phyloP scores from a whole-genome alignment of 2,329 filamentous ascomycete species.

The Paecilomyces fulvus region DNA sequence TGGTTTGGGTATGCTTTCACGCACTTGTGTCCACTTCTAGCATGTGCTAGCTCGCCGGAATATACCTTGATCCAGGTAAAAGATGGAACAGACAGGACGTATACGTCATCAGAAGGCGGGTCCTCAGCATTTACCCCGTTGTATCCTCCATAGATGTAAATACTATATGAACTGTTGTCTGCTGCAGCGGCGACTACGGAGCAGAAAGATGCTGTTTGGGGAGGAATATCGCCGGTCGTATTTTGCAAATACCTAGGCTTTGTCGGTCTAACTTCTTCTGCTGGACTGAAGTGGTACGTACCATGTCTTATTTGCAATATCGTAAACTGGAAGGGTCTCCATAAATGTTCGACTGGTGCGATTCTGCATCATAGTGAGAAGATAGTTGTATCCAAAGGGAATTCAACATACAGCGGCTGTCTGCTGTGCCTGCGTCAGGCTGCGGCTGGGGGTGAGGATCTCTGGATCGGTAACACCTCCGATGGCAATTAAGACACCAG shows the following conservation, averaged over 20 bases:
- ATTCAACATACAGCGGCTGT: conserved; percentile 10
- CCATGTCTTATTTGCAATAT: conserved; percentile 22
- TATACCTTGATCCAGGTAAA: conserved; percentile 24
- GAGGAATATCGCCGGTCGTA: conserved; percentile 29
- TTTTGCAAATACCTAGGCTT: conserved; percentile 32
- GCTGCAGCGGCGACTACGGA: conserved; percentile 30
- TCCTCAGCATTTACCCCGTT: conserved; percentile 11
- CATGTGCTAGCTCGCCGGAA: conserved; percentile 11
- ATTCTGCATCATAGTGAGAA: conserved; percentile 6
- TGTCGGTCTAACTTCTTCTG: conserved; percentile 1
- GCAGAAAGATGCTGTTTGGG: conserved; percentile 31
- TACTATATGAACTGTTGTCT: conserved; percentile 28
- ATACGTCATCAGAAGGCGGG: conserved; percentile 23
- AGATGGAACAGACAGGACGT: conserved; percentile 26
- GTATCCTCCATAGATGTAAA: conserved; percentile 30
- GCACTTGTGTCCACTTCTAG: conserved; percentile 24
- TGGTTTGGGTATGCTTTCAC: conserved; percentile 41
- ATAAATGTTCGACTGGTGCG: conserved; percentile 26
- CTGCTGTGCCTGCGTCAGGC: conserved; percentile 4
- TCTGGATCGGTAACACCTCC: conserved; percentile 27
- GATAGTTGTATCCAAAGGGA: not conserved
- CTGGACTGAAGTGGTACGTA: conserved; percentile 3
- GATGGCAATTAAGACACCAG: conserved; percentile 30
- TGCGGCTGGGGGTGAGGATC: conserved; percentile 5
- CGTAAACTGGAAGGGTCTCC: conserved; percentile 29